phyloP scores from a whole-genome alignment of 2,329 filamentous ascomycete species.

The Exophiala alcalophila region DNA sequence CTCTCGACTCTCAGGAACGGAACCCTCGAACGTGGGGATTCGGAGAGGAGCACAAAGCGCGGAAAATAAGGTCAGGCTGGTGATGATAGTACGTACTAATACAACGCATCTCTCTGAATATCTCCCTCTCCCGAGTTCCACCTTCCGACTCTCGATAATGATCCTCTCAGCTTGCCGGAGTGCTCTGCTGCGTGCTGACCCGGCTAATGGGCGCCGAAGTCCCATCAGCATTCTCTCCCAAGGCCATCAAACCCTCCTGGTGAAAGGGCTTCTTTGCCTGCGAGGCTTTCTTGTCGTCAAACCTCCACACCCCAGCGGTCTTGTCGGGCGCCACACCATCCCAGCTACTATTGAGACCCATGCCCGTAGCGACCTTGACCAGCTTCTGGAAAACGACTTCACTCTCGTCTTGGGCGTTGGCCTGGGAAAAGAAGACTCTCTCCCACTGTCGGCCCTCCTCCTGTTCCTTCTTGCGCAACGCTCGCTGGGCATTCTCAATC shows the following conservation, averaged over 20 bases:
- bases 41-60: too few relatives aligned
- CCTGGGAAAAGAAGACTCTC: slow-evolving; percentile 69
- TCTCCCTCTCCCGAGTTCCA: too few relatives aligned
- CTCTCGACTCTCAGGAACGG: too few relatives aligned
- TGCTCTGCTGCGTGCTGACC: slow-evolving; percentile 22
- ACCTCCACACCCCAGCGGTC: slow-evolving; percentile 69
- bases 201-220: slow-evolving; percentile 25
- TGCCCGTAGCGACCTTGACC: slow-evolving; percentile 37
- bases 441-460: slow-evolving; percentile 75
- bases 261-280: slow-evolving; percentile 44
- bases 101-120: too few relatives aligned
- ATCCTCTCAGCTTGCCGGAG: slow-evolving; percentile 13
- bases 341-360: slow-evolving; percentile 36
- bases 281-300: slow-evolving; percentile 56
- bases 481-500: slow-evolving; percentile 88
- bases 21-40: too few relatives aligned
- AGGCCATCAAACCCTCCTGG: slow-evolving; percentile 38
- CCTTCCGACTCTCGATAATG: too few relatives aligned
- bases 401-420: slow-evolving; percentile 35
- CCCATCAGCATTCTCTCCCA: slow-evolving; percentile 36
- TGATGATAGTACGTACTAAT: too few relatives aligned
- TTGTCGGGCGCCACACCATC: slow-evolving; percentile 57
- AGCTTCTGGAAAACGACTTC: slow-evolving; percentile 43
- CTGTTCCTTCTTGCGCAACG: slow-evolving; percentile 69
- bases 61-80: too few relatives aligned